A percentile compares a stretch with the other conserved stretches of the same genome.
These are phyloP conservation scores for Magnaporthiopsis incrustans DNA, from an alignment of 2,329 filamentous ascomycete species.

Conservation along the genomic window DNA sequence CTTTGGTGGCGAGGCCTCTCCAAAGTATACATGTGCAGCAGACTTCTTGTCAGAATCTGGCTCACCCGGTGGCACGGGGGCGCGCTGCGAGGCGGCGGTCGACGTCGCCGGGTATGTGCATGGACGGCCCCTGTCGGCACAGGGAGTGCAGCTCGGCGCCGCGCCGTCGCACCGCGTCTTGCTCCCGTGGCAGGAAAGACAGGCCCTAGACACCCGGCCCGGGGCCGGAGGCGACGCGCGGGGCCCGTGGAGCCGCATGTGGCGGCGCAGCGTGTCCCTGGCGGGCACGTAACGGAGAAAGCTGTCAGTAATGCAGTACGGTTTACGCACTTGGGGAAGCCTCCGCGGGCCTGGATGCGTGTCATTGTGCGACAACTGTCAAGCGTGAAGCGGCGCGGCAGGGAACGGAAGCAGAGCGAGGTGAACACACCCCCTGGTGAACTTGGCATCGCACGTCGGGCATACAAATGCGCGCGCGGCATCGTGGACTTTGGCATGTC, in stretches of 20 bases:
- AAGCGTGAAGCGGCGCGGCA: not conserved
- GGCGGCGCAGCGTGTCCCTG: slow-evolving; percentile 6
- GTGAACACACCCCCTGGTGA: slow-evolving; percentile 1
- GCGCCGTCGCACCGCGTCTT: slow-evolving; percentile 6
- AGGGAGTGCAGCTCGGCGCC: slow-evolving; percentile 4
- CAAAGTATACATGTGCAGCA: not conserved
- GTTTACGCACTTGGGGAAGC: not conserved
- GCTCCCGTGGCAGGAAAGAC: slow-evolving; percentile 2
- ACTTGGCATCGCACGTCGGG: slow-evolving; percentile 3
- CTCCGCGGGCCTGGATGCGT: not conserved
- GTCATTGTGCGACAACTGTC: not conserved
- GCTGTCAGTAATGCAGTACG: not conserved
- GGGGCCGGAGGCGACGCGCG: not conserved
- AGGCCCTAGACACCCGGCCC: slow-evolving; percentile 4
- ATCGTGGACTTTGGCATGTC: slow-evolving; percentile 3
- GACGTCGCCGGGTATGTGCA: not conserved
- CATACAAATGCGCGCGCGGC: slow-evolving; percentile 2
- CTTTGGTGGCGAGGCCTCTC: not conserved
- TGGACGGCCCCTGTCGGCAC: not conserved
- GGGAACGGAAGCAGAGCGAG: not conserved
- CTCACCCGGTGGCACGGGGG: too few relatives aligned
- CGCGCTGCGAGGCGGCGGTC: not conserved
- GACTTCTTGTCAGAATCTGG: not conserved
- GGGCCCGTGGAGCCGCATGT: slow-evolving; percentile 5
- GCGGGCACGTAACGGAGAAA: not conserved